phyloP scores from a whole-genome alignment of 73 alveolate genomes.

The Tetrahymena elliotti region DNA sequence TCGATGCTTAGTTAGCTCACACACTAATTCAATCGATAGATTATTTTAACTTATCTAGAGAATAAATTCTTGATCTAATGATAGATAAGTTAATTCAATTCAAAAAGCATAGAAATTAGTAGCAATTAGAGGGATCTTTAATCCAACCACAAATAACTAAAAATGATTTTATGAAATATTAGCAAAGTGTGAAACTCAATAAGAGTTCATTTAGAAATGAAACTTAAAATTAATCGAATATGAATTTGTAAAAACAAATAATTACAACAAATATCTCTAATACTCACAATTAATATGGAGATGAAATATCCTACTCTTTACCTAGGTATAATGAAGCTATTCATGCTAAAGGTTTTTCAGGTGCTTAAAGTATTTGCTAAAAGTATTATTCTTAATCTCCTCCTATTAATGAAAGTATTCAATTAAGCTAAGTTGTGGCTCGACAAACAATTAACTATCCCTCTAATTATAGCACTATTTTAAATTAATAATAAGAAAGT shows the following conservation, averaged over 20 bases:
- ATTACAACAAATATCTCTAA: not conserved
- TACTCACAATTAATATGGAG: not conserved
- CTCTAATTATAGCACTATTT: not conserved
- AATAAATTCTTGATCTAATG: not conserved
- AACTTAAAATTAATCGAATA: not conserved
- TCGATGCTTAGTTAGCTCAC: not conserved
- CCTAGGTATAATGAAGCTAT: not conserved
- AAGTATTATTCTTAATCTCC: not conserved
- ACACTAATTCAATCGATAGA: not conserved
- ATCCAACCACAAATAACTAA: not conserved
- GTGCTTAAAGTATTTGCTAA: not conserved
- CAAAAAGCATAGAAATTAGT: not conserved
- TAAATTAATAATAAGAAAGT: not conserved
- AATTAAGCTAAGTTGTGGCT: not conserved
- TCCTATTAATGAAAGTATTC: not conserved
- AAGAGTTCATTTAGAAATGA: not conserved
- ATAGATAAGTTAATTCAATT: not conserved
- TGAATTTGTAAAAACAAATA: not conserved
- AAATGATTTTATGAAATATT: not conserved
- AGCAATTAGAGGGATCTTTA: not conserved
- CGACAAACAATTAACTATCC: not conserved
- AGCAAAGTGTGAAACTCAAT: not conserved
- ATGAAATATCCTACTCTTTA: not conserved
- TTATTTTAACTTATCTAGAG: not conserved
- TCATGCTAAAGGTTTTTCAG: not conserved